Conservation (phyloP, 495 filamentous ascomycete genomes). For the Trypethelium eluteriae region DNA sequence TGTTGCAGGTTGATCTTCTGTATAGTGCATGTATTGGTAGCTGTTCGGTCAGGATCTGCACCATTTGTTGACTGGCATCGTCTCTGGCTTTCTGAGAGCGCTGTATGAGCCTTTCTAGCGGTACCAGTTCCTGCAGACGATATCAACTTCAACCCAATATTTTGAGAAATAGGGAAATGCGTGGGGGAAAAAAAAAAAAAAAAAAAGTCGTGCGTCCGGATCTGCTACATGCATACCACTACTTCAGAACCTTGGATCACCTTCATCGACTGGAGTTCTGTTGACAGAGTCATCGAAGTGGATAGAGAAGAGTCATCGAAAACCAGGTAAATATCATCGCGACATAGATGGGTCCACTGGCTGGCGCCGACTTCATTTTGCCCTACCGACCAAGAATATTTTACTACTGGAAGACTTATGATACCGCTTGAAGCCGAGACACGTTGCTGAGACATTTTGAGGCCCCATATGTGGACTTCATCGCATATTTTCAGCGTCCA, state of each 20-base stretch:
- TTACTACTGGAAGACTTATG: conserved; percentile 7
- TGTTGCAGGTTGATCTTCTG: conserved; percentile 16
- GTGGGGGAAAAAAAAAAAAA: conserved; percentile 13
- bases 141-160: neutral
- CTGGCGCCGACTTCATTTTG: conserved; percentile 5
- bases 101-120: conserved; percentile 18
- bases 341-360: neutral
- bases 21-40: conserved; percentile 25
- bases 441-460: neutral
- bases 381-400: conserved; percentile 5
- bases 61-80: conserved; percentile 9
- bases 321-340: conserved; percentile 36
- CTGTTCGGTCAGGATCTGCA: conserved; percentile 21
- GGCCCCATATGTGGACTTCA: neutral
- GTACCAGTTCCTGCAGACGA: conserved; percentile 18
- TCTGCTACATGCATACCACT: conserved; percentile 31
- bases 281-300: conserved; percentile 5
- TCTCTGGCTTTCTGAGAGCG: conserved; percentile 10
- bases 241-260: conserved; percentile 35
- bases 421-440: neutral
- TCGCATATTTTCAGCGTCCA: too few relatives aligned
- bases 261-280: conserved; percentile 30
- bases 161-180: neutral
- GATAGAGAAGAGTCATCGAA: conserved; percentile 30
- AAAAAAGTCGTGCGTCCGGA: neutral